Percentiles rank a stretch among this genome's conserved stretches.
Conservation (phyloP, 345 rosid species). For the Citrus reticulata region DNA sequence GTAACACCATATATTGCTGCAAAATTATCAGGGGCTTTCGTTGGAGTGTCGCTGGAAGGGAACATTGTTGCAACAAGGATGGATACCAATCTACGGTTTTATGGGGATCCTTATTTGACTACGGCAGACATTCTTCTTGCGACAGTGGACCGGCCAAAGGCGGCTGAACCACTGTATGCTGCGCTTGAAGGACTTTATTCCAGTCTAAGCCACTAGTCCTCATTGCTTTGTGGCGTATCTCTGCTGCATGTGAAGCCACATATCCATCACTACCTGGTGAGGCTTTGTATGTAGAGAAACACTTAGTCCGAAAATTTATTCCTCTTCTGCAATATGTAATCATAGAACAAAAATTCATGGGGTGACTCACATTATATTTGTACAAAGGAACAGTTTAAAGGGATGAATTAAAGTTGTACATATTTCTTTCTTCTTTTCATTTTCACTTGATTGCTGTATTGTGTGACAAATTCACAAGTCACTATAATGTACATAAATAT, state of each 20-base stretch:
- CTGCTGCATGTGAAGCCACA: not conserved
- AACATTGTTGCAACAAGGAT: conserved; percentile 78
- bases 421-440: not conserved
- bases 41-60: conserved; percentile 94
- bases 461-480: not conserved
- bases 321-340: not conserved
- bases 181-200: conserved; percentile 67
- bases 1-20: conserved; percentile 1
- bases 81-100: conserved; percentile 78
- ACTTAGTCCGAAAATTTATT: not conserved
- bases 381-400: not conserved
- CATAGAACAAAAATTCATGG: not conserved
- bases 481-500: not conserved
- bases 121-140: conserved; percentile 83
- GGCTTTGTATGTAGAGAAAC: not conserved
- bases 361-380: not conserved
- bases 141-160: conserved; percentile 77
- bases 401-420: not conserved
- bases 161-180: conserved; percentile 78
- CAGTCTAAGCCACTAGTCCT: conserved; percentile 26
- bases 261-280: not conserved
- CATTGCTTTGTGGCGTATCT: not conserved
- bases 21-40: conserved; percentile 72
- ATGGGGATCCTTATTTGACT: conserved; percentile 88
- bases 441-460: not conserved